phyloP scores from a whole-genome alignment of 2,329 filamentous ascomycete species.

The Daldinia sp. region DNA sequence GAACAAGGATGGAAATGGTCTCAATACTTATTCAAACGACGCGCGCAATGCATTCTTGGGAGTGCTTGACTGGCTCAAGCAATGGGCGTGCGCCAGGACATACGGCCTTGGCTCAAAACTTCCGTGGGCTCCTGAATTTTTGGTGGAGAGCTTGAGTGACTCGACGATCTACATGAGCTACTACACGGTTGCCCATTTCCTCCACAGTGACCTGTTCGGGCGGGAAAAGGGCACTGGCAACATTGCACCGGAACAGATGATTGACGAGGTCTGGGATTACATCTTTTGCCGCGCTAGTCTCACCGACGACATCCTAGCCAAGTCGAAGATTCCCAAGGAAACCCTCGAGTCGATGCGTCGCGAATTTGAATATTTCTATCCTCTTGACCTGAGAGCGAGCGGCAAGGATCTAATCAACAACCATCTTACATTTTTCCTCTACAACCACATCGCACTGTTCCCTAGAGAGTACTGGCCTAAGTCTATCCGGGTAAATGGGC shows the following conservation, averaged over 20 bases:
- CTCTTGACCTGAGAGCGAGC: conserved; percentile 85
- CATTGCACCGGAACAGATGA: conserved; percentile 87
- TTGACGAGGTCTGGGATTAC: conserved; percentile 96
- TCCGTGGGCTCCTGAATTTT: conserved; percentile 90
- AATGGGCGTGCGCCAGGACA: conserved; percentile 93
- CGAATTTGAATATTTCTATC: conserved; percentile 98
- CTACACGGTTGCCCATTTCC: conserved; percentile 74
- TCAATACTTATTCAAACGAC: conserved; percentile 79
- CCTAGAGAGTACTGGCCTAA: conserved; percentile 88
- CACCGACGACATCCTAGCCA: conserved; percentile 71
- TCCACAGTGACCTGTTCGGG: conserved; percentile 90
- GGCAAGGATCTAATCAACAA: conserved; percentile 95
- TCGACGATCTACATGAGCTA: conserved; percentile 93
- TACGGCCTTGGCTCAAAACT: conserved; percentile 95
- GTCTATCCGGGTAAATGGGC: conserved; percentile 88
- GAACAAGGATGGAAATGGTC: conserved; percentile 71
- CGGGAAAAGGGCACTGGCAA: conserved; percentile 75
- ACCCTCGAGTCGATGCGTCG: conserved; percentile 84
- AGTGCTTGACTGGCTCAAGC: conserved; percentile 90
- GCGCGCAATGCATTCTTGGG: conserved; percentile 76
- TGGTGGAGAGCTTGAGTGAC: conserved; percentile 93
- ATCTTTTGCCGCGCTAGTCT: conserved; percentile 83
- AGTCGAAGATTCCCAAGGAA: conserved; percentile 78
- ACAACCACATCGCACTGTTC: conserved; percentile 93
- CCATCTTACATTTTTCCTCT: conserved; percentile 95